These are phyloP conservation scores for Agaricus bisporus DNA, from an alignment of 768 basidiomycete genomes.

Conservation along the genomic window DNA sequence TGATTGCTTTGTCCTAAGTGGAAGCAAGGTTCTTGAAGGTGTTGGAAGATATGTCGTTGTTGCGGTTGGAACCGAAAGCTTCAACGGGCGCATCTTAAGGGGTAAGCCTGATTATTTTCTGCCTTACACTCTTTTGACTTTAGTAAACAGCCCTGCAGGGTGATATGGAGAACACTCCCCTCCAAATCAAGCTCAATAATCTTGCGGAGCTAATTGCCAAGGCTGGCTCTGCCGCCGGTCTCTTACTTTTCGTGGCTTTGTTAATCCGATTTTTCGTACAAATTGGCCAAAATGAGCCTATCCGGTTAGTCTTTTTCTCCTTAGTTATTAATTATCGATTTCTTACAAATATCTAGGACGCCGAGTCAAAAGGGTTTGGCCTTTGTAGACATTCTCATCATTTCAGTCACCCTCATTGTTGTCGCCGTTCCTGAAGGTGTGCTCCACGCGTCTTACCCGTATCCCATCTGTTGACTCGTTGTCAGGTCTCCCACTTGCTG, in stretches of 20 bases:
- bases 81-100: slow-evolving; percentile 98
- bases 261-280: slow-evolving; percentile 96
- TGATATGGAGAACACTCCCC: slow-evolving; percentile 84
- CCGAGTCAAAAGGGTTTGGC: slow-evolving; percentile 80
- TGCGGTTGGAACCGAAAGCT: slow-evolving; percentile 86
- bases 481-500: slow-evolving; percentile 85
- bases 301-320: slow-evolving; percentile 33
- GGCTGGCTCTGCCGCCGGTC: slow-evolving; percentile 76
- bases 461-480: slow-evolving; percentile 5
- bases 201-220: slow-evolving; percentile 97
- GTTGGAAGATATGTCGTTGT: slow-evolving; percentile 91
- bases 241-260: slow-evolving; percentile 72
- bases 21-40: slow-evolving; percentile 91
- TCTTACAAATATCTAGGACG: slow-evolving; percentile 33
- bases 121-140: neutral
- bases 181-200: slow-evolving; percentile 88
- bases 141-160: slow-evolving; percentile 65
- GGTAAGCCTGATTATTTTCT: slow-evolving; percentile 41
- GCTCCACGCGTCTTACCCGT: slow-evolving; percentile 2
- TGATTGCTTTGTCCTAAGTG: slow-evolving; percentile 90
- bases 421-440: slow-evolving; percentile 44
- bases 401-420: slow-evolving; percentile 75
- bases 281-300: slow-evolving; percentile 55
- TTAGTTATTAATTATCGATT: neutral
- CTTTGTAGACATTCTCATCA: slow-evolving; percentile 92